Base-by-base conservation (phyloP, 129 eudicot genomes). In the Centaurea solstitialis region DNA sequence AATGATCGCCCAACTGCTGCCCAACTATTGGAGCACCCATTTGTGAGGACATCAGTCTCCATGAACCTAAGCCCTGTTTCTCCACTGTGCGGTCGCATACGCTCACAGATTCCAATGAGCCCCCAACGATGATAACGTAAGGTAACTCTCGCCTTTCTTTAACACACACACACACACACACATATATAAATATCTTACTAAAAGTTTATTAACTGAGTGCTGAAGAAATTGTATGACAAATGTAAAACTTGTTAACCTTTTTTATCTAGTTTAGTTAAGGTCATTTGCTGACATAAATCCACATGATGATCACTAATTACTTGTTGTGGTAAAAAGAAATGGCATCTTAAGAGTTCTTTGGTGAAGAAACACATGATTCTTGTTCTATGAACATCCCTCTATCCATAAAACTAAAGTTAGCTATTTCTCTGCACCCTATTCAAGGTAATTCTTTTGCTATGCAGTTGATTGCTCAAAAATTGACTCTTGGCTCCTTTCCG, bases 11-110 rank as follows among this genome's bases (percentile, higher is more conserved):
- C 97, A 8, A 83, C 88, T 64, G 98, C 98, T 77, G 89, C 88
- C 83, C 89, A 94, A 57, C 77, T 94, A 37, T 80, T 94, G 88
- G 86, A 91, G 35, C 98, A 93, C 82, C 88, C 89, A 20, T 93
- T 93, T 91, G 83, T 93, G 61, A 88, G 81, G 87, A 88, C 82
- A 43, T 81, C 86, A 22, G 82, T 75, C 23, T 88, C 85, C 76
- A 78, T 82, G 50, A 84, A 77, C 75, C 30, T 79, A 13, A 85
- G 83, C 76, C 86, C 91, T 7, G 84, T 66, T 83, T 87, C 93
- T 85, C 90, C 91, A 39, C 82, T 80, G 30, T 59, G 80, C 61
- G 15, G 65, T 64, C 82, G 76, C 79, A 38, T 38, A 20, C 81
- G 84, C 35, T 74, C 41, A 30, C 68, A 64, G 68, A 20, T 64